phyloP scores from a whole-genome alignment of 2,329 filamentous ascomycete species.

The Botrytis tulipae region DNA sequence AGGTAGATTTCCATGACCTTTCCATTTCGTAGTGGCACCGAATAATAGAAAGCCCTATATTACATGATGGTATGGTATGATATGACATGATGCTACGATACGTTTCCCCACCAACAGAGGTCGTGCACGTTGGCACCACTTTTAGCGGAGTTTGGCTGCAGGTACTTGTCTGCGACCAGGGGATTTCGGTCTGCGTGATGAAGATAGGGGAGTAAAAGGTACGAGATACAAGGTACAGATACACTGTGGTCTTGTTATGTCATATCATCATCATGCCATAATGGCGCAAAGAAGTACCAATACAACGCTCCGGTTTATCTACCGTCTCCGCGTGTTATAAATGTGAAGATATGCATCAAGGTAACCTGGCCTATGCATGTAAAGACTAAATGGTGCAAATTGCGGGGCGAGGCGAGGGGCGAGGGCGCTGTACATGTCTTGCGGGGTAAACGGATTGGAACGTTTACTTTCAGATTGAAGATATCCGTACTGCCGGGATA shows the following conservation, averaged over 20 bases:
- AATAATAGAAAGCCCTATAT: slow-evolving; percentile 5
- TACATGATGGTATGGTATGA: background rate
- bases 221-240: background rate
- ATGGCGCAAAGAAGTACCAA: background rate
- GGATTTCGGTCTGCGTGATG: background rate
- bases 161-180: background rate
- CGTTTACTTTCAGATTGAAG: background rate
- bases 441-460: background rate
- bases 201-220: too few relatives aligned
- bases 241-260: background rate
- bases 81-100: background rate
- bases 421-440: background rate
- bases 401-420: background rate
- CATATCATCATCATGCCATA: background rate
- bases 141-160: slow-evolving; percentile 9
- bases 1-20: background rate
- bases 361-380: background rate
- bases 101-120: background rate
- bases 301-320: background rate
- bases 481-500: background rate
- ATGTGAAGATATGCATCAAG: background rate
- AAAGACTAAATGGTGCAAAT: background rate
- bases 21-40: background rate
- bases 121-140: slow-evolving; percentile 8
- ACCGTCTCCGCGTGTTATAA: background rate